These are phyloP conservation scores for Fusarium fracticaudum DNA, from an alignment of 2,329 filamentous ascomycete species.

Conservation along the genomic window DNA sequence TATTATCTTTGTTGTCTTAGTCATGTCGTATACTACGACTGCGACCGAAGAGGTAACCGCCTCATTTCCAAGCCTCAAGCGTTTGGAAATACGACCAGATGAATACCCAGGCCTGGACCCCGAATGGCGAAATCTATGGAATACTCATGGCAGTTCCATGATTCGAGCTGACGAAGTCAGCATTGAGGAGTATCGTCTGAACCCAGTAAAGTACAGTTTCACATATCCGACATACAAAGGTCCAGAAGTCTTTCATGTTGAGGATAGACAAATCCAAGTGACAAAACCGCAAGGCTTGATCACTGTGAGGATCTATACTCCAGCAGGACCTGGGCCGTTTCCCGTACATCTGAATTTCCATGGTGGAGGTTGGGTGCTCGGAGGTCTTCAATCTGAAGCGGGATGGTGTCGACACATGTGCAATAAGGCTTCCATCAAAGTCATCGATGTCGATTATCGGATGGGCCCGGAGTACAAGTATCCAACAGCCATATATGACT, in stretches of 20 bases:
- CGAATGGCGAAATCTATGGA: neutral
- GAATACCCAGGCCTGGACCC: neutral
- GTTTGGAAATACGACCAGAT: neutral
- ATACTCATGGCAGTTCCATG: neutral
- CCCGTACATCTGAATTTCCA: neutral
- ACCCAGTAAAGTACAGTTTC: neutral
- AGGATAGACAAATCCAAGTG: neutral
- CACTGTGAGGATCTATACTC: neutral
- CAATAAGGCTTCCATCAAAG: neutral
- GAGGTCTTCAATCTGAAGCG: neutral
- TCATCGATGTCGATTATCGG: neutral
- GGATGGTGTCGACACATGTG: neutral
- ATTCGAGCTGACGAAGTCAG: neutral
- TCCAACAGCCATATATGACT: slow-evolving; percentile 3
- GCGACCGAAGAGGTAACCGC: neutral
- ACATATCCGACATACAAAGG: neutral
- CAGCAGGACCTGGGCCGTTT: neutral
- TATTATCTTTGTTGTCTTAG: neutral
- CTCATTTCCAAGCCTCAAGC: neutral
- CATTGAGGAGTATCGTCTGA: neutral
- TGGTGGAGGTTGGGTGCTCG: neutral
- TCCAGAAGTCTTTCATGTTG: neutral
- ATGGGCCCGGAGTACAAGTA: neutral
- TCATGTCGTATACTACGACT: neutral
- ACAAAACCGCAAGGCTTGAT: neutral